Conservation (phyloP, 2,329 filamentous ascomycete species). For the Phaeosphaeriaceae sp. region DNA sequence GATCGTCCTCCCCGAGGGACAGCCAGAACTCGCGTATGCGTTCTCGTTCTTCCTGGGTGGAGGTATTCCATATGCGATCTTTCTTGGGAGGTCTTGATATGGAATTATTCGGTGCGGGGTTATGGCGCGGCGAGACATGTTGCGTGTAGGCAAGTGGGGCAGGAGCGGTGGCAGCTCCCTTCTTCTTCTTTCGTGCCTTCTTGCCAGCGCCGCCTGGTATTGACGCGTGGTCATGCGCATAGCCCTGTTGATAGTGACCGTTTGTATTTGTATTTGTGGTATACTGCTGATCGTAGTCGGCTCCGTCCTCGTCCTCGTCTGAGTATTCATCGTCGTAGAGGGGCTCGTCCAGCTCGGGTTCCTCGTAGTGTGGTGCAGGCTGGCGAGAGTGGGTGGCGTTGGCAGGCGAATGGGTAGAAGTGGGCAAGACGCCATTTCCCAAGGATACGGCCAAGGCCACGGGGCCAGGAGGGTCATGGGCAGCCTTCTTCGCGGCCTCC, state of each 20-base stretch:
- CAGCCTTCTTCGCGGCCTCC: constrained; percentile 68
- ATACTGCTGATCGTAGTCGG: constrained; percentile 30
- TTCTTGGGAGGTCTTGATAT: constrained; percentile 60
- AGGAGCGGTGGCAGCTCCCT: constrained; percentile 50
- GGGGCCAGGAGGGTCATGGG: constrained; percentile 37
- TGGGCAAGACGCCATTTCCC: constrained; percentile 36
- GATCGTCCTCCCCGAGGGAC: constrained; percentile 89
- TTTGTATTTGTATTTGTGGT: constrained; percentile 37
- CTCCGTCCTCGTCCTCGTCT: constrained; percentile 41
- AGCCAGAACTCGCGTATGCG: constrained; percentile 99
- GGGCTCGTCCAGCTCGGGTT: constrained; percentile 53
- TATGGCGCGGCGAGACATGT: constrained; percentile 39
- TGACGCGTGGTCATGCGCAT: constrained; percentile 23
- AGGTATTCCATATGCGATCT: constrained; percentile 97
- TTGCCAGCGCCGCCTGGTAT: constrained; percentile 32
- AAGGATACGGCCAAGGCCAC: constrained; percentile 21
- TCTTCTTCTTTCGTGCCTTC: constrained; percentile 75
- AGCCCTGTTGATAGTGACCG: constrained; percentile 39
- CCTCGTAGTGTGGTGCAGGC: constrained; percentile 51
- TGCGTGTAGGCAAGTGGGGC: constrained; percentile 40
- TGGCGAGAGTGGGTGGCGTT: constrained; percentile 21
- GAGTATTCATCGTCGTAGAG: constrained; percentile 46
- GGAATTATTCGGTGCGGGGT: constrained; percentile 52
- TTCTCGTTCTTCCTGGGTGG: constrained; percentile 90
- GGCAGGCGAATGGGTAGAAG: constrained; percentile 14